Base-by-base conservation (phyloP, 345 rosid species). In the Salix arbutifolia region DNA sequence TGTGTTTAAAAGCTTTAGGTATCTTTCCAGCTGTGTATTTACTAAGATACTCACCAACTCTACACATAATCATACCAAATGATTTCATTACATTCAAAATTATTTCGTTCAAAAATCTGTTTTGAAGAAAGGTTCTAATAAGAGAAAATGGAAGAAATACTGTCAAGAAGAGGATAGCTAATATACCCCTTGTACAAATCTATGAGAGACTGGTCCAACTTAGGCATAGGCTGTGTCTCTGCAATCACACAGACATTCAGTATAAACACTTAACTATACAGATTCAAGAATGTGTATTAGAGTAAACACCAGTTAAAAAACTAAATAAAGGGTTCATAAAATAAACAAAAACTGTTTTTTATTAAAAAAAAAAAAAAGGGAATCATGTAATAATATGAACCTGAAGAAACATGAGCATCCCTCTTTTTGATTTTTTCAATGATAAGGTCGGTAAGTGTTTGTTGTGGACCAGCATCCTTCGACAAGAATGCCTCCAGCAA, bases 1-100 rank as follows among this genome's bases (percentile, higher is more conserved):
- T 88, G 74, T 84, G 91, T 76, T 87, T 90, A 82, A 93, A 92
- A 12, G 97, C 97, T 80, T 93, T 92, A 1, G 97, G 99, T 69
- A 96, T 82, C 83, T 93, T 93, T 76, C 99, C 99, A 2, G 89
- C 81, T 1, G 97, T 96, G 80, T 90, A 96, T 76, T 89, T 92
- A 77, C 82, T 87, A 71, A 93, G 87, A 85, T 82, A 79, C 85
- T 89, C 86, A 33, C 94, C 98, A 84, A 96, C 90, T 62, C 98
- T 95, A 89, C 81, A 83, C 25, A 72, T 72, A 8, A n/a, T 40
- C 12, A 58, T 25, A 25, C 18, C 53, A 74, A 30, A 44, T 40
- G 53, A 40, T 6, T 17, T 19, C 26, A 12, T 23, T 6, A 67
- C 19, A 64, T 64, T 16, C 37, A 69, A 42, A 56, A 56, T 25